These are phyloP conservation scores for Nigrospora osmanthi DNA, from an alignment of 2,329 filamentous ascomycete genomes.

Conservation along the genomic window DNA sequence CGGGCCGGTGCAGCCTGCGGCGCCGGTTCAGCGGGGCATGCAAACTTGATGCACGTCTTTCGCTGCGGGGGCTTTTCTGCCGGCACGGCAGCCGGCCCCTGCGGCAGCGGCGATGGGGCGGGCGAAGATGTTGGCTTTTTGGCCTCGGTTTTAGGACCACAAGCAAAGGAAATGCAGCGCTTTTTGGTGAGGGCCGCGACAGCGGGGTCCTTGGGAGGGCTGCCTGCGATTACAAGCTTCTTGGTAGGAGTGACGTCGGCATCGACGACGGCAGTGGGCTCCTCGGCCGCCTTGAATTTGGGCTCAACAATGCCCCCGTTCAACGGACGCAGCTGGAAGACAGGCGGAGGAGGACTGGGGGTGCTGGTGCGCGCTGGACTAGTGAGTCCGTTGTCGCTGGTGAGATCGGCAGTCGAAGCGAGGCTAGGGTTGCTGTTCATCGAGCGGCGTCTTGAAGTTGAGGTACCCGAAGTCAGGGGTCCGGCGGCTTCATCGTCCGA, in stretches of 20 bases:
- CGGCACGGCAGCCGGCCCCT: conserved; percentile 22
- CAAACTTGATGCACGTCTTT: conserved; percentile 67
- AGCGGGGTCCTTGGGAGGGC: conserved; percentile 40
- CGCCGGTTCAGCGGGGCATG: conserved; percentile 51
- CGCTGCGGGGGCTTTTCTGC: conserved; percentile 32
- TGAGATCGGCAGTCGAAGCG: conserved; percentile 81
- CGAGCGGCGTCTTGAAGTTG: conserved; percentile 47
- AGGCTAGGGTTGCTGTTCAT: conserved; percentile 74
- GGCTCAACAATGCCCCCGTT: conserved; percentile 18
- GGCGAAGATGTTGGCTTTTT: conserved; percentile 33
- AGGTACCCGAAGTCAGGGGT: conserved; percentile 26
- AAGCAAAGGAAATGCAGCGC: conserved; percentile 89
- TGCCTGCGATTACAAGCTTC: conserved; percentile 5
- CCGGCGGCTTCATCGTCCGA: conserved; percentile 46
- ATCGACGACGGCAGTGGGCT: conserved; percentile 16
- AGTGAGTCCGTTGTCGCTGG: conserved; percentile 87
- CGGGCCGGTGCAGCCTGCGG: conserved; percentile 22
- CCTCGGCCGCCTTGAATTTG: conserved; percentile 16
- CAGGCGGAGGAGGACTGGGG: conserved; percentile 75
- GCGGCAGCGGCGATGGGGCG: conserved; percentile 20
- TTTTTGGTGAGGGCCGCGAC: conserved; percentile 66
- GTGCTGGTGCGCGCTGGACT: conserved; percentile 84
- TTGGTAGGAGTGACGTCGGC: conserved; percentile 10
- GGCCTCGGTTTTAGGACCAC: conserved; percentile 54
- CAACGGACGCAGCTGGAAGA: conserved; percentile 39